These are phyloP conservation scores for Huiozyma naganishii DNA, from an alignment of 805 yeast species.

Conservation along the genomic window DNA sequence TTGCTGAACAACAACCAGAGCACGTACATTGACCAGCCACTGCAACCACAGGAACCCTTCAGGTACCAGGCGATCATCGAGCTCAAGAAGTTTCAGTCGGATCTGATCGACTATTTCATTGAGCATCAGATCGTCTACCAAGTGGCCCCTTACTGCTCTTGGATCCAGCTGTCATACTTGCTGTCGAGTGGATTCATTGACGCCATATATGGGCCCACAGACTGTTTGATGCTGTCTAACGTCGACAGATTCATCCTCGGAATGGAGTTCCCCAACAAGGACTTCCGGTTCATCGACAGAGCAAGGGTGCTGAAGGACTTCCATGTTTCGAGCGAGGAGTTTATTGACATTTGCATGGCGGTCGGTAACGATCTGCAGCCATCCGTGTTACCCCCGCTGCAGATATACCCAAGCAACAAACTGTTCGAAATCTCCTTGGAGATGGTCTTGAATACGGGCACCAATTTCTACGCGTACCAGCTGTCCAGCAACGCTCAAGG, in stretches of 20 bases:
- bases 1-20: slow-evolving; percentile 25
- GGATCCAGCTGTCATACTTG: slow-evolving; percentile 70
- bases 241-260: slow-evolving; percentile 64
- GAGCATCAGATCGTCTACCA: slow-evolving; percentile 50
- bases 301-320: slow-evolving; percentile 49
- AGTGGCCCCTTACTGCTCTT: slow-evolving; percentile 74
- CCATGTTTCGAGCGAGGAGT: slow-evolving; percentile 49
- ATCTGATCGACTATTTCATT: slow-evolving; percentile 47
- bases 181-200: slow-evolving; percentile 48
- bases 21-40: slow-evolving; percentile 27
- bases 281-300: slow-evolving; percentile 58
- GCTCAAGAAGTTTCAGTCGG: slow-evolving; percentile 39
- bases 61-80: slow-evolving; percentile 38
- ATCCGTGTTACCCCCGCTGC: slow-evolving; percentile 40
- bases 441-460: slow-evolving; percentile 33
- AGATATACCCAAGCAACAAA: slow-evolving; percentile 23
- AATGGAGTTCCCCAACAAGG: slow-evolving; percentile 55
- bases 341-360: slow-evolving; percentile 64
- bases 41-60: slow-evolving; percentile 36
- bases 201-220: slow-evolving; percentile 77
- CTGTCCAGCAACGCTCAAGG: slow-evolving; percentile 26
- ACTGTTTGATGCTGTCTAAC: slow-evolving; percentile 48
- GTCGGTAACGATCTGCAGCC: slow-evolving; percentile 75
- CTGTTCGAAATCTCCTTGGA: slow-evolving; percentile 30
- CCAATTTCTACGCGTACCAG: slow-evolving; percentile 36